phyloP scores from a whole-genome alignment of 192 early-diverging fungal species.

The Rhizoclosmatium sp. region DNA sequence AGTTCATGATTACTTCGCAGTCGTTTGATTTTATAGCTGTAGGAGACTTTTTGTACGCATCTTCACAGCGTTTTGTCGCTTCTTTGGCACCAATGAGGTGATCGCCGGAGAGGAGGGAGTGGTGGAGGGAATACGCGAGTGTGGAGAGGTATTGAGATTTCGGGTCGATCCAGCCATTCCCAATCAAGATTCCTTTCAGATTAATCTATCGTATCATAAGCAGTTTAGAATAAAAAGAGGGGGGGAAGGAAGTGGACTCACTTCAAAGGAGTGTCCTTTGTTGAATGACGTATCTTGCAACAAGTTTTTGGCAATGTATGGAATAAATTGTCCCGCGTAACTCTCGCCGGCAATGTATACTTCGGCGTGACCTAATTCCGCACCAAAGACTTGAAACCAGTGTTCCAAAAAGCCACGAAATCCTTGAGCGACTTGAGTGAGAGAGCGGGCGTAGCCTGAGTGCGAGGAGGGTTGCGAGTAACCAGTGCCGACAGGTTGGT shows the following conservation, averaged over 20 bases:
- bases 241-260: too few species aligned
- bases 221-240: not conserved
- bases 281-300: conserved; percentile 47
- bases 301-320: conserved; percentile 68
- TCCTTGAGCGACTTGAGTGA: conserved; percentile 42
- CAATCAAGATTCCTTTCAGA: conserved; percentile 66
- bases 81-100: conserved; percentile 24
- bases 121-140: conserved; percentile 48
- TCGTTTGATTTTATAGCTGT: conserved; percentile 39
- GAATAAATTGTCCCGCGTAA: conserved; percentile 77
- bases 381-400: conserved; percentile 67
- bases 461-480: not conserved
- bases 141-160: conserved; percentile 58
- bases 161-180: conserved; percentile 84
- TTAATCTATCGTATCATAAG: conserved; percentile 28
- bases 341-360: conserved; percentile 80
- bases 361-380: conserved; percentile 37
- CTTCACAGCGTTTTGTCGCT: not conserved
- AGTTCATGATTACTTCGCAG: conserved; percentile 57
- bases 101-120: conserved; percentile 45
- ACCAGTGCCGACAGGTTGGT: conserved; percentile 46
- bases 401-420: conserved; percentile 64
- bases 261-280: conserved; percentile 1
- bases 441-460: conserved; percentile 33
- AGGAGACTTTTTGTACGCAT: conserved; percentile 27